A percentile compares a stretch with the other conserved stretches of the same genome.
phyloP scores from a whole-genome alignment of 2,329 filamentous ascomycete species.

The Aureobasidium leucospermi region DNA sequence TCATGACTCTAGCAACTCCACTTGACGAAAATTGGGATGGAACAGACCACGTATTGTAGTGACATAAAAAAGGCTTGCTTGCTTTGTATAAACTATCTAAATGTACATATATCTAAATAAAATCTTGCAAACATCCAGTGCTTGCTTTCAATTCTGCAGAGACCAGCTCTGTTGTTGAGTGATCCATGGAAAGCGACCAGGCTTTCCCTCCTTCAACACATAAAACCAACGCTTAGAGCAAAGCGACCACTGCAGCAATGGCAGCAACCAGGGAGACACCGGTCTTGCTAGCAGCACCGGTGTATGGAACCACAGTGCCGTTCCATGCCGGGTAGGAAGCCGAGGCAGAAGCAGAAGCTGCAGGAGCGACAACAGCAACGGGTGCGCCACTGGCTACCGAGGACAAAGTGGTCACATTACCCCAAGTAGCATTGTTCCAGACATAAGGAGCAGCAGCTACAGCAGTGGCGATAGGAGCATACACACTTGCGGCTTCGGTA shows the following conservation, averaged over 20 bases:
- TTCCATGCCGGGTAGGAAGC: neutral
- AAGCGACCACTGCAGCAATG: neutral
- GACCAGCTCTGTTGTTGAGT: neutral
- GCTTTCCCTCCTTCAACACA: neutral
- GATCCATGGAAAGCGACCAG: neutral
- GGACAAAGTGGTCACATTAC: neutral
- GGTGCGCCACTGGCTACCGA: neutral
- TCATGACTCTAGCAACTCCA: too few relatives aligned
- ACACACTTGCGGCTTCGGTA: neutral
- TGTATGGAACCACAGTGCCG: neutral
- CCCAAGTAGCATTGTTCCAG: conserved; percentile 1
- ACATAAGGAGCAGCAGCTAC: neutral
- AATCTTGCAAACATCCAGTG: too few relatives aligned
- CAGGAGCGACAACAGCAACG: neutral
- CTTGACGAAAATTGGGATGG: too few relatives aligned
- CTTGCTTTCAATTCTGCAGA: too few relatives aligned
- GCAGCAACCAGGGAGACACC: neutral
- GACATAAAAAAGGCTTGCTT: too few relatives aligned
- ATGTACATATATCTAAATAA: too few relatives aligned
- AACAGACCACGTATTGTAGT: too few relatives aligned
- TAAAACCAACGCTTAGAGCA: neutral
- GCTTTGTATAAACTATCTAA: too few relatives aligned
- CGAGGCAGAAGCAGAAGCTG: neutral
- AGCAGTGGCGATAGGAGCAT: neutral
- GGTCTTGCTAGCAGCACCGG: neutral